phyloP scores from a whole-genome alignment of 306 rosid genomes.

The Purshia tridentata region DNA sequence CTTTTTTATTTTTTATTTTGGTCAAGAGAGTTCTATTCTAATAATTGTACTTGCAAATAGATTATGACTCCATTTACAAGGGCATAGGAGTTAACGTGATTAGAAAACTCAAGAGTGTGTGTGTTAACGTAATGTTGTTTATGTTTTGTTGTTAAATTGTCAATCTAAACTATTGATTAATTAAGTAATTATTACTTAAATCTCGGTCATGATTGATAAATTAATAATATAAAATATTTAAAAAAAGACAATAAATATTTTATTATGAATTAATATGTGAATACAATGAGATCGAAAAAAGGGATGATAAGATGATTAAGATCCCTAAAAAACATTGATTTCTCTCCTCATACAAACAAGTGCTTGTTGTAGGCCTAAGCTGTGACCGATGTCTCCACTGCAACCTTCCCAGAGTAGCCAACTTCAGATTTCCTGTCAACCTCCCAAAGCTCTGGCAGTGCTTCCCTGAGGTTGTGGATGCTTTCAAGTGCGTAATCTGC shows the following conservation, averaged over 20 bases:
- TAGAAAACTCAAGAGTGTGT: background rate
- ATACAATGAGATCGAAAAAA: constrained; percentile 2
- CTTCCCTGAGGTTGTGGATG: constrained; percentile 91
- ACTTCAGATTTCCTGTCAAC: constrained; percentile 63
- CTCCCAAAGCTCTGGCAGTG: constrained; percentile 86
- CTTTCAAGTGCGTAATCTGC: constrained; percentile 95
- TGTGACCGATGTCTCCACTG: constrained; percentile 85
- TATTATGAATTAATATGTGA: constrained; percentile 4
- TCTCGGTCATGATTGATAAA: background rate
- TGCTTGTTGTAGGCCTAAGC: constrained; percentile 39
- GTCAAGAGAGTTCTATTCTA: background rate
- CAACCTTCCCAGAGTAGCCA: constrained; percentile 59
- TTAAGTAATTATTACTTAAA: background rate
- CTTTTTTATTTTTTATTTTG: no score
- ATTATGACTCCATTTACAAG: background rate
- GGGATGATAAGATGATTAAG: background rate
- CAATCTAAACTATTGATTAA: background rate
- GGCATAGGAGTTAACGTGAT: background rate
- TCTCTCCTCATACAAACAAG: background rate
- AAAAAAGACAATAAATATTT: background rate
- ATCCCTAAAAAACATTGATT: constrained; percentile 15
- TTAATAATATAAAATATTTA: background rate
- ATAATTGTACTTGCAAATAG: background rate
- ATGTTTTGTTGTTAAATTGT: background rate
- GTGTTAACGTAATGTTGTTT: background rate